phyloP scores from a whole-genome alignment of 2,329 filamentous ascomycete species.

The Malbranchea zuffiana region DNA sequence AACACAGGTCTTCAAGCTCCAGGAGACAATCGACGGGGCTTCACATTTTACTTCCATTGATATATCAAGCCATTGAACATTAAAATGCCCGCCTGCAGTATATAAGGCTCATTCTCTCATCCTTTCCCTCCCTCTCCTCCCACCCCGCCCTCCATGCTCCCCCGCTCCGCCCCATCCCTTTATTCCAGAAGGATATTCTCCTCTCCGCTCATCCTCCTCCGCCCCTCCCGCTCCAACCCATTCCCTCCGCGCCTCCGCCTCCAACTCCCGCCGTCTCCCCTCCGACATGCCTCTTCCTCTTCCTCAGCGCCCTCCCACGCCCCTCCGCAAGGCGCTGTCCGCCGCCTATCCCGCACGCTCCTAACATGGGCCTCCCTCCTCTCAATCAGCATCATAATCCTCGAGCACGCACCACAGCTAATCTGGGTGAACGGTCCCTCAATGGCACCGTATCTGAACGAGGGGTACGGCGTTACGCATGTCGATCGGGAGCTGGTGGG shows the following conservation, averaged over 20 bases:
- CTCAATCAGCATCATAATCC: slow-evolving; percentile 31
- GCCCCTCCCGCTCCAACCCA: neutral
- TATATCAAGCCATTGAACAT: too few species aligned
- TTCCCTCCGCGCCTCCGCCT: neutral
- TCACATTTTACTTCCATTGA: too few species aligned
- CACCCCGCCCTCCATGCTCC: slow-evolving; percentile 5
- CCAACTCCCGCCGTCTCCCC: neutral
- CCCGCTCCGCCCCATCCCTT: slow-evolving; percentile 1
- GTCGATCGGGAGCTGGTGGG: slow-evolving; percentile 33
- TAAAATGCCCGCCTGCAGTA: too few species aligned
- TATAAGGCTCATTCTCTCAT: too few species aligned
- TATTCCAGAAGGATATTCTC: too few species aligned
- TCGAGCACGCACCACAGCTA: slow-evolving; percentile 31
- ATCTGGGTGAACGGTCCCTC: slow-evolving; percentile 43
- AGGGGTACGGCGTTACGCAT: slow-evolving; percentile 43
- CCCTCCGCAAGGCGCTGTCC: neutral
- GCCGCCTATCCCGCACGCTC: slow-evolving; percentile 9
- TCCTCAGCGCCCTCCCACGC: neutral
- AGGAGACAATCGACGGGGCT: too few species aligned
- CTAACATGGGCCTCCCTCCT: slow-evolving; percentile 22
- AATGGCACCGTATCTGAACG: slow-evolving; percentile 70
- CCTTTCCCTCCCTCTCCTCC: too few species aligned
- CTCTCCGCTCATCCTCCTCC: neutral
- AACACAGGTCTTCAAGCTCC: slow-evolving; percentile 14
- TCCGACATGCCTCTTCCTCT: neutral